phyloP scores from a whole-genome alignment of 2,329 filamentous ascomycete genomes.

The Cladobotryum mycophilum region DNA sequence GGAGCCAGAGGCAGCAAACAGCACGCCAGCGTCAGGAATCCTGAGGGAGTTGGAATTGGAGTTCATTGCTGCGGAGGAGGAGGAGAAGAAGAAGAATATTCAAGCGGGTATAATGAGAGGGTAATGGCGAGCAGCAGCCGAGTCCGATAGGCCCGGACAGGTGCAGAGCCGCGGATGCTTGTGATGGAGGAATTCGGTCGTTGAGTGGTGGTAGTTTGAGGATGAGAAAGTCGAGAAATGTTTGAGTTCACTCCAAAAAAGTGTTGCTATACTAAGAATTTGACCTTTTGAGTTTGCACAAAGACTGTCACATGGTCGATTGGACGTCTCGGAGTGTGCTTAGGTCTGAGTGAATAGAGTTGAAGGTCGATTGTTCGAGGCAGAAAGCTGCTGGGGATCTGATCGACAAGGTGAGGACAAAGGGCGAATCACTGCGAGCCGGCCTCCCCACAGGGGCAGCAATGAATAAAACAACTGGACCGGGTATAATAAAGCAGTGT shows the following conservation, averaged over 20 bases:
- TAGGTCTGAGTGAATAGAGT: not conserved
- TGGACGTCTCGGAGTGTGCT: constrained; percentile 3
- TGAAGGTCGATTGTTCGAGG: too few species aligned
- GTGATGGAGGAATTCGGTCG: not conserved
- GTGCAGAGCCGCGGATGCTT: not conserved
- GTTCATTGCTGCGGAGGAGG: constrained; percentile 34
- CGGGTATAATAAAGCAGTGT: constrained; percentile 3
- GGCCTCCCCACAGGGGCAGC: constrained; percentile 18
- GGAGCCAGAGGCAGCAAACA: constrained; percentile 45
- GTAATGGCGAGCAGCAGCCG: constrained; percentile 2
- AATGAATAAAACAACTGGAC: constrained; percentile 15
- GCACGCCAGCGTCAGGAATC: constrained; percentile 52
- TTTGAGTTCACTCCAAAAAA: constrained; percentile 3
- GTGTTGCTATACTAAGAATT: not conserved
- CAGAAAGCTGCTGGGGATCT: not conserved
- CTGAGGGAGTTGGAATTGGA: too few species aligned
- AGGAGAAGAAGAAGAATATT: not conserved
- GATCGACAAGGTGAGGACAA: constrained; percentile 9
- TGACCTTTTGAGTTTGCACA: constrained; percentile 3
- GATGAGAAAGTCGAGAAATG: not conserved
- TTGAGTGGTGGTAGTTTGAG: constrained; percentile 1
- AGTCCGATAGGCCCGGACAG: constrained; percentile 1
- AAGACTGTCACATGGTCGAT: constrained; percentile 14
- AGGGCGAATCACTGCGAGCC: constrained; percentile 15
- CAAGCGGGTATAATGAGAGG: not conserved